A percentile compares a stretch with the other conserved stretches of the same genome.
phyloP scores from a whole-genome alignment of 2,329 filamentous ascomycete genomes.

The Aspergillus fructus region DNA sequence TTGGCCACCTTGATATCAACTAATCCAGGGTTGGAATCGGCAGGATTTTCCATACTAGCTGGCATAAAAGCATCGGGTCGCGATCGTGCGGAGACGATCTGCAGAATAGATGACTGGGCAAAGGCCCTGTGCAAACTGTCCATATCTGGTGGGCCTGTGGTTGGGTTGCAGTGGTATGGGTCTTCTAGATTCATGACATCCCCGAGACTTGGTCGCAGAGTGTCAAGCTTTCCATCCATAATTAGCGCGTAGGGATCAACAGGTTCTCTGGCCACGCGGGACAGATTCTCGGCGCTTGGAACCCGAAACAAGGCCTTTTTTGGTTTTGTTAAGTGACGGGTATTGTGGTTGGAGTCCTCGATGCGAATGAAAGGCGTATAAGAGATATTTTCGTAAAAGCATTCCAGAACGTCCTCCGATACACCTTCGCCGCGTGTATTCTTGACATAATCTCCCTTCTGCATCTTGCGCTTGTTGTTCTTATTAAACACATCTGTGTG shows the following conservation, averaged over 20 bases:
- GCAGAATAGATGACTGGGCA: slow-evolving; percentile 84
- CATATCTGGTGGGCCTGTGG: slow-evolving; percentile 72
- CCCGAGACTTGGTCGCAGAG: slow-evolving; percentile 78
- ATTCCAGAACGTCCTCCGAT: slow-evolving; percentile 89
- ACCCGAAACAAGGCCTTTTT: slow-evolving; percentile 70
- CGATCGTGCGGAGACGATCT: slow-evolving; percentile 92
- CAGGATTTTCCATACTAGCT: slow-evolving; percentile 77
- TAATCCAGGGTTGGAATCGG: slow-evolving; percentile 84
- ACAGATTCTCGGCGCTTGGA: slow-evolving; percentile 62
- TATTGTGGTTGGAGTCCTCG: slow-evolving; percentile 76
- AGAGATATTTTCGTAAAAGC: slow-evolving; percentile 97
- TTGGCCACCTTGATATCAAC: slow-evolving; percentile 98
- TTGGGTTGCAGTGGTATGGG: slow-evolving; percentile 83
- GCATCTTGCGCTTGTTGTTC: slow-evolving; percentile 99
- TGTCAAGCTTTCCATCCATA: slow-evolving; percentile 81
- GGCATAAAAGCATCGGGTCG: slow-evolving; percentile 95
- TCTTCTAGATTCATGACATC: slow-evolving; percentile 94
- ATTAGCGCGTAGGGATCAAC: slow-evolving; percentile 95
- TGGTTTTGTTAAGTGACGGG: slow-evolving; percentile 70
- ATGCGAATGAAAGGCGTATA: slow-evolving; percentile 99
- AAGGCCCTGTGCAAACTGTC: slow-evolving; percentile 83
- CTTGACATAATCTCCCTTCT: slow-evolving; percentile 90
- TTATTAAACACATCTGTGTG: slow-evolving; percentile 99
- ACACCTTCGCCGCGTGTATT: slow-evolving; percentile 90
- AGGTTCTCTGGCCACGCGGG: slow-evolving; percentile 71